phyloP scores from a whole-genome alignment of 2,329 filamentous ascomycete genomes.

The Fusarium zealandicum region DNA sequence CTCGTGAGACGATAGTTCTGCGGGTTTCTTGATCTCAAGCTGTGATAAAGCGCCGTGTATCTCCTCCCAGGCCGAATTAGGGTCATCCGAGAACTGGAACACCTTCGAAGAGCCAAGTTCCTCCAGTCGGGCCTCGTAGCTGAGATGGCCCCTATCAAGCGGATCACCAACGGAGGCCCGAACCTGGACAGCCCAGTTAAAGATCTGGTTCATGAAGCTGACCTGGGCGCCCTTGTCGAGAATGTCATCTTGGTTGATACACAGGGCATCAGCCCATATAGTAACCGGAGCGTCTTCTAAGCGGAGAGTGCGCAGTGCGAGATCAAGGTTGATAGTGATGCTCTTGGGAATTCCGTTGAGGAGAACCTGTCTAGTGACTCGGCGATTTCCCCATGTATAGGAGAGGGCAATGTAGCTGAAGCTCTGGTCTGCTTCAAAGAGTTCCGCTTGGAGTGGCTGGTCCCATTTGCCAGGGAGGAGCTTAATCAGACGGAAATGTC shows the following conservation, averaged over 20 bases:
- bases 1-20: conserved; percentile 12
- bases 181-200: conserved; percentile 28
- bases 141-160: conserved; percentile 5
- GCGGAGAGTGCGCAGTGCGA: conserved; percentile 40
- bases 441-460: conserved; percentile 16
- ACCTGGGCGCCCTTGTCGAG: conserved; percentile 38
- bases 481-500: conserved; percentile 23
- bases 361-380: conserved; percentile 23
- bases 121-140: conserved; percentile 9
- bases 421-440: conserved; percentile 23
- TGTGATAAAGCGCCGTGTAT: conserved; percentile 7
- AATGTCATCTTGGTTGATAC: conserved; percentile 38
- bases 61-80: conserved; percentile 5
- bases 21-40: conserved; percentile 1
- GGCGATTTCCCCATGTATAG: conserved; percentile 40
- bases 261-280: conserved; percentile 41
- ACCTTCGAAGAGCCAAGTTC: conserved; percentile 6
- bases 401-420: conserved; percentile 38
- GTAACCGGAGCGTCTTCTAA: conserved; percentile 4
- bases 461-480: conserved; percentile 25
- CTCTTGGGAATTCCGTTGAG: conserved; percentile 30
- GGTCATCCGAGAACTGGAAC: conserved; percentile 12
- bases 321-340: conserved; percentile 42
- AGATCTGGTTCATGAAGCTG: conserved; percentile 36
- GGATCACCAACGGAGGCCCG: conserved; percentile 25